These are phyloP conservation scores for Eucalyptus melliodora DNA, from an alignment of 345 rosid genomes.

Conservation along the genomic window DNA sequence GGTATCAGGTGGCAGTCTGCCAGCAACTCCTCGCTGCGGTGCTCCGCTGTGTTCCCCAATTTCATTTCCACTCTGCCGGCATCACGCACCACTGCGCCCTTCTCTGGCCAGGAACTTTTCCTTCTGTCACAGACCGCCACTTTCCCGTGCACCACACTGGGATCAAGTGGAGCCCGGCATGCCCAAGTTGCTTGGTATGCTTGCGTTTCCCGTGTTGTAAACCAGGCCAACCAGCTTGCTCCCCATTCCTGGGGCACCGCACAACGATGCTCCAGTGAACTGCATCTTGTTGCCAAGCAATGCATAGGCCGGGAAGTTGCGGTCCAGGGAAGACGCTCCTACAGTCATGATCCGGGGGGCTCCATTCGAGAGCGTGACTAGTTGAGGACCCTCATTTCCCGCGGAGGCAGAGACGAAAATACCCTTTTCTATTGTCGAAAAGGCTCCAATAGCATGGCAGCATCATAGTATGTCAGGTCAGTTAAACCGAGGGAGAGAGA, in stretches of 20 bases:
- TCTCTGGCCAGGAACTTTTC: conserved; percentile 53
- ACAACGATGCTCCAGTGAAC: conserved; percentile 54
- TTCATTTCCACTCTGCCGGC: conserved; percentile 86
- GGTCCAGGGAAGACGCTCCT: conserved; percentile 78
- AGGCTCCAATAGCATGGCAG: conserved; percentile 61
- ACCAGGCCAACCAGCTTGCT: conserved; percentile 32
- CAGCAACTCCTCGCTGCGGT: conserved; percentile 64
- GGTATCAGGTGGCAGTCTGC: conserved; percentile 81
- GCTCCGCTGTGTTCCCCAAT: conserved; percentile 39
- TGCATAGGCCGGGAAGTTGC: conserved; percentile 63
- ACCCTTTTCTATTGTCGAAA: conserved; percentile 65
- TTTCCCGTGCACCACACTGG: conserved; percentile 38
- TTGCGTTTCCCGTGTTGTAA: conserved; percentile 18
- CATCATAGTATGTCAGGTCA: conserved; percentile 41
- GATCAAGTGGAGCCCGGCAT: conserved; percentile 68
- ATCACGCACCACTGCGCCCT: conserved; percentile 59
- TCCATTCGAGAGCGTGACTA: conserved; percentile 47
- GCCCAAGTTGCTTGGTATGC: conserved; percentile 36
- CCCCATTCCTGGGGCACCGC: conserved; percentile 58
- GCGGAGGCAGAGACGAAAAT: conserved; percentile 72
- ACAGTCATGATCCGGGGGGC: conserved; percentile 96
- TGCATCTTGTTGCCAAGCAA: conserved; percentile 31
- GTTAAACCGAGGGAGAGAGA: conserved; percentile 80
- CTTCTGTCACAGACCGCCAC: conserved; percentile 77
- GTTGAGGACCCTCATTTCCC: conserved; percentile 62